Conservation (phyloP, 768 basidiomycete genomes). For the Macrolepiota fuliginosa region DNA sequence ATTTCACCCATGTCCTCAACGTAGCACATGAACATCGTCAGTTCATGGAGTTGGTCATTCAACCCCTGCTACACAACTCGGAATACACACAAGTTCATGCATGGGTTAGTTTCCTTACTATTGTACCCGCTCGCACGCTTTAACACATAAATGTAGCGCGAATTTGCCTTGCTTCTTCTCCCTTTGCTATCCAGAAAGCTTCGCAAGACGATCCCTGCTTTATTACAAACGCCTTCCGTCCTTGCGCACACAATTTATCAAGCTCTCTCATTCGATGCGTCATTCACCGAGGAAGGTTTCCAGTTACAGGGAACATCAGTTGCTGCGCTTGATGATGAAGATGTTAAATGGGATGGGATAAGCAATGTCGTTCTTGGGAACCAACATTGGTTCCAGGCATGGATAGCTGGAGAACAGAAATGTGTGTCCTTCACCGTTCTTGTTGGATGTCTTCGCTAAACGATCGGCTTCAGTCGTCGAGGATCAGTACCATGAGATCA, state of each 20-base stretch:
- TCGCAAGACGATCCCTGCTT: constrained; percentile 63
- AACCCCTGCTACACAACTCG: constrained; percentile 62
- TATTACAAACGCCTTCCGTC: constrained; percentile 77
- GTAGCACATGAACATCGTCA: constrained; percentile 78
- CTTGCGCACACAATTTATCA: constrained; percentile 97
- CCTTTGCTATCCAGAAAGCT: constrained; percentile 79
- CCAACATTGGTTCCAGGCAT: constrained; percentile 86
- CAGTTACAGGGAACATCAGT: constrained; percentile 51
- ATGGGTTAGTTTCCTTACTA: constrained; percentile 50
- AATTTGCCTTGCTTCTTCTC: constrained; percentile 78
- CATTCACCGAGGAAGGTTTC: constrained; percentile 74
- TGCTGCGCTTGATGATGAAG: constrained; percentile 18
- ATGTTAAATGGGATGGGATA: constrained; percentile 66
- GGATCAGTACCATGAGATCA: constrained; percentile 82
- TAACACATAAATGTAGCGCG: constrained; percentile 48
- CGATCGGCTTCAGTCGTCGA: constrained; percentile 64
- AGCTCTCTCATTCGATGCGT: constrained; percentile 82
- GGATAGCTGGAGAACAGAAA: constrained; percentile 85
- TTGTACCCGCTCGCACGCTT: constrained; percentile 2
- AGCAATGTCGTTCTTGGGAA: constrained; percentile 80
- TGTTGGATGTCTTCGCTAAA: background rate
- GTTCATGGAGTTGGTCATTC: constrained; percentile 77
- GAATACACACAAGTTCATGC: constrained; percentile 67
- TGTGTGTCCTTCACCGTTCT: constrained; percentile 52
- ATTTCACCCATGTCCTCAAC: constrained; percentile 89